Evolutionary conservation across 805 yeast species (phyloP).

Genomic region (Blastobotrys muscicola): DNA sequence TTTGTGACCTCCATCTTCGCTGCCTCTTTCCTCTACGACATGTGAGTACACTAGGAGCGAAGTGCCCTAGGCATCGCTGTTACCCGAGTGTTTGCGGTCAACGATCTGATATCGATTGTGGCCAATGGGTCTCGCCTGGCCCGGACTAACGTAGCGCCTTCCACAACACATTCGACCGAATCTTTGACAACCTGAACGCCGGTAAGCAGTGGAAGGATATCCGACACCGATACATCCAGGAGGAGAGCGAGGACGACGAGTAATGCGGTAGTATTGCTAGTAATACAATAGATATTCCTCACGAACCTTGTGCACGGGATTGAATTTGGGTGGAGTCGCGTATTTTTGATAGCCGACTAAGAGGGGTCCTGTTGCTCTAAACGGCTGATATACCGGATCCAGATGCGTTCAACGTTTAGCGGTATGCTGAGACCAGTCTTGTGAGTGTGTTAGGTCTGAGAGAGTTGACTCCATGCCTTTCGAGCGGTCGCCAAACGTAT

Average conservation of each 20-base stretch:
- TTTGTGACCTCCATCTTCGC: constrained; percentile 76
- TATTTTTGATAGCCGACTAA: no score
- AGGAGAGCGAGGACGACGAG: constrained; percentile 19
- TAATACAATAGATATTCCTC: no score
- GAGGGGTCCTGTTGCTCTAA: no score
- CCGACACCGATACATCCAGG: constrained; percentile 18
- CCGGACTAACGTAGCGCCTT: constrained; percentile 18
- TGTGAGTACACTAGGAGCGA: constrained; percentile 17
- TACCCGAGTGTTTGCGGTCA: neutral
- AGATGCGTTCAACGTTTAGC: no score
- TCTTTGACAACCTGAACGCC: constrained; percentile 29
- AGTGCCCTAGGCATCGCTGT: neutral
- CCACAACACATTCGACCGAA: constrained; percentile 27
- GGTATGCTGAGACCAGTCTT: no score
- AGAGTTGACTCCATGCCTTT: no score
- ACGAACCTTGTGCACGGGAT: no score
- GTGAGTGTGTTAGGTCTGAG: no score
- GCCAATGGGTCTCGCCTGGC: constrained; percentile 7
- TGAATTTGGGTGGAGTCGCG: no score
- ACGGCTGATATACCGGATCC: no score
- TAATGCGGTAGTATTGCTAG: constrained; percentile 2
- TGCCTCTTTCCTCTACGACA: constrained; percentile 69
- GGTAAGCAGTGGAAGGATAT: constrained; percentile 30
- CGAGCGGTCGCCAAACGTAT: no score
- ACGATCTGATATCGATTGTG: neutral